These are phyloP conservation scores for Eucalyptus albens DNA, from an alignment of 345 rosid species.

Conservation along the genomic window DNA sequence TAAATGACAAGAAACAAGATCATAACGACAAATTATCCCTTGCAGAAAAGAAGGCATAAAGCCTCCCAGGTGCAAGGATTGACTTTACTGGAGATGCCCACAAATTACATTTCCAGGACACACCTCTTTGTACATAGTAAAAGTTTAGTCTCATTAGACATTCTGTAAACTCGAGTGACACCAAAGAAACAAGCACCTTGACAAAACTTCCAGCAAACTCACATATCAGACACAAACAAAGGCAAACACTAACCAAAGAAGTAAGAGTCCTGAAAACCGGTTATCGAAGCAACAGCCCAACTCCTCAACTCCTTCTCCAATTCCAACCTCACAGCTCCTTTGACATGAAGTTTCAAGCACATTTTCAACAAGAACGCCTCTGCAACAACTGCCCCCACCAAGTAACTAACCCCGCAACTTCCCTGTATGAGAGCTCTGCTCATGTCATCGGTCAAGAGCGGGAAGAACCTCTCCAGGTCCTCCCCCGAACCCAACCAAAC, in stretches of 20 bases:
- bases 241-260: slow-evolving; percentile 32
- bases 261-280: slow-evolving; percentile 22
- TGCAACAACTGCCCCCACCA: slow-evolving; percentile 33
- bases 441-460: slow-evolving; percentile 15
- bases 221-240: neutral
- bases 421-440: slow-evolving; percentile 4
- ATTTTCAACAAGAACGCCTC: slow-evolving; percentile 45
- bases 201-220: neutral
- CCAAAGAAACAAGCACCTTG: neutral
- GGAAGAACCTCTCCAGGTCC: slow-evolving; percentile 15
- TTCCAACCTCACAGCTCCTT: neutral
- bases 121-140: neutral
- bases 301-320: slow-evolving; percentile 24
- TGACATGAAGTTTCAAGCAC: slow-evolving; percentile 15
- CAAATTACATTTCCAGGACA: neutral
- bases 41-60: neutral
- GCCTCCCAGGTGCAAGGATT: neutral
- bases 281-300: slow-evolving; percentile 35
- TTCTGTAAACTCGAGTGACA: neutral
- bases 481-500: slow-evolving; percentile 23
- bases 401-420: slow-evolving; percentile 14
- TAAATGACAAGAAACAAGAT: neutral
- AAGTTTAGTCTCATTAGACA: neutral
- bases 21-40: neutral
- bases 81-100: neutral